Base-by-base conservation (phyloP, 495 filamentous ascomycete species). In the Aspergillus nanangensis region DNA sequence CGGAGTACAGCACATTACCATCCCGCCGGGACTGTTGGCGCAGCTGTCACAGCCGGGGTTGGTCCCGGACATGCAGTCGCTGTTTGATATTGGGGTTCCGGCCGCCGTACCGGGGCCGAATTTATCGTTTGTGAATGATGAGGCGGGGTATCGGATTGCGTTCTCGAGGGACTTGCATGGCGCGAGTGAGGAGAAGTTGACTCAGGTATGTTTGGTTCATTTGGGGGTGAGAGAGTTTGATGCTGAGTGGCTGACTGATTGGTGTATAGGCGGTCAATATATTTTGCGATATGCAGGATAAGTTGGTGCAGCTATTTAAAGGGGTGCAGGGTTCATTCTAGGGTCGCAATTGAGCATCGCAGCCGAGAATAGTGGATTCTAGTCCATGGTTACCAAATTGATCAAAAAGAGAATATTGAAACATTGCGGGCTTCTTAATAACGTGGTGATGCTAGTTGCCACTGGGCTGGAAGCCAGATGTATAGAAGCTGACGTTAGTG, bases 211-310 rank as follows among this genome's bases (percentile, higher is more conserved):
- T 52, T n/a, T n/a, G n/a, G n/a, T n/a, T n/a, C n/a, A n/a, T n/a
- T n/a, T n/a, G n/a, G 17, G 10, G 7, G 14, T 44, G 4, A 24
- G 14, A 9, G 31, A 29, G 4, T 13, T 46, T 14, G 8, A n/a
- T n/a, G n/a, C 34, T 15, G 21, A 17, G 17, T 20, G 1, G 20
- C 21, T 29, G 32, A 39, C 38, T 49, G 23, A 43, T 33, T 21
- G 5, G 14, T 29, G 31, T 51, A 7, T 45, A 67, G 71, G 80
- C 81, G 13, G 65, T 86, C 33, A 76, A 79, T 51, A 78, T 81
- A 23, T 83, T 85, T 58, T 74, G 71, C 15, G 72, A 79, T 14
- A 76, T 78, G 66, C 80, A 85, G 52, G 66, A 77, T 31, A 69
- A 63, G 40, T 38, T 82, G 14, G 76, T 79, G 48, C 57, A 48